These are phyloP conservation scores for Arabidopsis lyrata DNA, from an alignment of 441 rosid species.

Conservation along the genomic window DNA sequence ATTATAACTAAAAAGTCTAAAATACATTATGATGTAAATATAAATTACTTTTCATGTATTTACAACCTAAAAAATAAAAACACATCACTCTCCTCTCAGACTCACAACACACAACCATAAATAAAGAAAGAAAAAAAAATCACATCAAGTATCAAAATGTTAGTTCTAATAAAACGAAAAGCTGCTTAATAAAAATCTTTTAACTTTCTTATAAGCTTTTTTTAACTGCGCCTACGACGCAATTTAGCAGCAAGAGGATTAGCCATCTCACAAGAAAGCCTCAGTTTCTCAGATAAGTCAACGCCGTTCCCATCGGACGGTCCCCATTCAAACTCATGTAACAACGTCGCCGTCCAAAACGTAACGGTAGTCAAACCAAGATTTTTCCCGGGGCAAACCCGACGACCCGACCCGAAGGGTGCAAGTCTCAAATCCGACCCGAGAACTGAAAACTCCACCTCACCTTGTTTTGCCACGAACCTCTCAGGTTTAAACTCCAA, in stretches of 20 bases:
- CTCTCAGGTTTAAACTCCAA: conserved; percentile 61
- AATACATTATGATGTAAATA: not conserved
- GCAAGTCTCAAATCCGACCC: conserved; percentile 74
- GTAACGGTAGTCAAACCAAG: conserved; percentile 59
- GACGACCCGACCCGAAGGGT: conserved; percentile 75
- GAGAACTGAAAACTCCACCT: conserved; percentile 58
- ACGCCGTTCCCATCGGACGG: conserved; percentile 47
- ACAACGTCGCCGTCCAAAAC: conserved; percentile 59
- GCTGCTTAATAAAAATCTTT: conserved; percentile 18
- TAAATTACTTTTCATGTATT: conserved; percentile 25
- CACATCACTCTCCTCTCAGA: conserved; percentile 11
- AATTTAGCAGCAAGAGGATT: conserved; percentile 64
- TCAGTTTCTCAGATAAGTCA: conserved; percentile 78
- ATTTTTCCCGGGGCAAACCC: conserved; percentile 68
- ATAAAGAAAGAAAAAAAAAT: not conserved
- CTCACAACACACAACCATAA: conserved; percentile 17
- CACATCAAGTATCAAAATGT: conserved; percentile 34
- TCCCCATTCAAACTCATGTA: conserved; percentile 70
- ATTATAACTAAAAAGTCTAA: not conserved
- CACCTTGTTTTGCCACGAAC: conserved; percentile 52
- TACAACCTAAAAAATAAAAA: conserved; percentile 22
- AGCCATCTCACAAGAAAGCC: conserved; percentile 88
- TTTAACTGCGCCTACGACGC: conserved; percentile 49
- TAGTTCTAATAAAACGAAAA: conserved; percentile 15
- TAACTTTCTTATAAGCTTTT: not conserved